Conservation (phyloP, 2,329 filamentous ascomycete species). For the Samsoniella hepiali region DNA sequence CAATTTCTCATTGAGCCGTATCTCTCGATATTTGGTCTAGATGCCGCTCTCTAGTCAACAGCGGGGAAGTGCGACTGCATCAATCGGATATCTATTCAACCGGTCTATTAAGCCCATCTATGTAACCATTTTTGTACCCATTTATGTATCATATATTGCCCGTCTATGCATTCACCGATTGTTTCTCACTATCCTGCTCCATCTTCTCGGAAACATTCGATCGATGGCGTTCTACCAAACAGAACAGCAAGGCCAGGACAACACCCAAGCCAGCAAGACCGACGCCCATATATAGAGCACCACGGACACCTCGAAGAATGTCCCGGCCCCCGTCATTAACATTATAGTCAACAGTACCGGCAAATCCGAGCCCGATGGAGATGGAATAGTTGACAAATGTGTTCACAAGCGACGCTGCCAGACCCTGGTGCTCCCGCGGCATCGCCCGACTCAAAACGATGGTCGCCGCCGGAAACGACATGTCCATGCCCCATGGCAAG, state of each 20-base stretch:
- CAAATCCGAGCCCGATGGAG: slow-evolving; percentile 58
- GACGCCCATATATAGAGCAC: slow-evolving; percentile 40
- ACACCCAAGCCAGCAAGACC: slow-evolving; percentile 36
- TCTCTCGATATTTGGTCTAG: slow-evolving; percentile 23
- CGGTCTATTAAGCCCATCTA: too few relatives aligned
- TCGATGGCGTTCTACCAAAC: background rate
- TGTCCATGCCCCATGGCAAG: slow-evolving; percentile 59
- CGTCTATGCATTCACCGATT: background rate
- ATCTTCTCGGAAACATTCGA: background rate
- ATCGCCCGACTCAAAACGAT: slow-evolving; percentile 53
- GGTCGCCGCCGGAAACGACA: slow-evolving; percentile 58
- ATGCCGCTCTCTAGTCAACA: slow-evolving; percentile 17
- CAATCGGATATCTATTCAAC: too few relatives aligned
- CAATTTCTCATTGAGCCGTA: slow-evolving; percentile 25
- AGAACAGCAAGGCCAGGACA: slow-evolving; percentile 25
- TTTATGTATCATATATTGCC: too few relatives aligned
- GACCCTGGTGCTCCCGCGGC: slow-evolving; percentile 38
- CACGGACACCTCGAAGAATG: slow-evolving; percentile 34
- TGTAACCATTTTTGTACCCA: too few relatives aligned
- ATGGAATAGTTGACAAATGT: slow-evolving; percentile 64
- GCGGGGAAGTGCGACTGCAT: background rate
- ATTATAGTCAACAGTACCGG: slow-evolving; percentile 53
- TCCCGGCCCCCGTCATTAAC: slow-evolving; percentile 28
- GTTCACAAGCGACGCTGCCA: slow-evolving; percentile 48
- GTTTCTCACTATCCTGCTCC: background rate